Evolutionary conservation across 2,329 filamentous ascomycete genomes (phyloP).

Genomic region (Seiridium unicorne): DNA sequence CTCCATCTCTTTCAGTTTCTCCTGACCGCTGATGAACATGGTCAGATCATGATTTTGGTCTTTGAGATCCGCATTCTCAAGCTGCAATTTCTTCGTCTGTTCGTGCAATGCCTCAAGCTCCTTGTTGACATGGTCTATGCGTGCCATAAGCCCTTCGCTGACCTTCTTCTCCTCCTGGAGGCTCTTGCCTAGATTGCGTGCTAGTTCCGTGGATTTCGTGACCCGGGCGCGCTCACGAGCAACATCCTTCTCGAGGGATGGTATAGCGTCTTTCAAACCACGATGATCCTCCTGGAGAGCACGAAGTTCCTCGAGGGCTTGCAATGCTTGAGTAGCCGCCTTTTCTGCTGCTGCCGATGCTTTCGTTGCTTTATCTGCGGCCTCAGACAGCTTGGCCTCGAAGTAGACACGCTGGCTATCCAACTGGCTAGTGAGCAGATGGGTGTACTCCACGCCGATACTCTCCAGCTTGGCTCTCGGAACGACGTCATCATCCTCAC

Average conservation of each 20-base stretch:
- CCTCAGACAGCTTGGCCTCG: constrained; percentile 85
- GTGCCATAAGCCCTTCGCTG: constrained; percentile 74
- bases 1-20: constrained; percentile 73
- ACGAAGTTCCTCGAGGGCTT: constrained; percentile 48
- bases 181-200: constrained; percentile 71
- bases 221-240: constrained; percentile 67
- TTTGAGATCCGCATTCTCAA: constrained; percentile 69
- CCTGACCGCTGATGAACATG: constrained; percentile 82
- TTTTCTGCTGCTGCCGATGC: constrained; percentile 67
- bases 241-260: constrained; percentile 70
- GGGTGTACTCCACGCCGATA: constrained; percentile 92
- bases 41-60: constrained; percentile 85
- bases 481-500: constrained; percentile 63
- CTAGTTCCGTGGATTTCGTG: constrained; percentile 71
- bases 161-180: constrained; percentile 86
- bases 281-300: constrained; percentile 54
- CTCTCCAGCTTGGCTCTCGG: constrained; percentile 68
- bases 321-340: constrained; percentile 49
- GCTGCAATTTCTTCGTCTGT: constrained; percentile 55
- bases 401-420: constrained; percentile 93
- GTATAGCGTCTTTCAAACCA: constrained; percentile 57
- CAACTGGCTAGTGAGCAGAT: constrained; percentile 87
- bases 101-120: constrained; percentile 58
- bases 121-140: constrained; percentile 72
- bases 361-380: constrained; percentile 82